Evolutionary conservation across 768 basidiomycete genomes (phyloP).

Genomic region (Suillus decipiens): DNA sequence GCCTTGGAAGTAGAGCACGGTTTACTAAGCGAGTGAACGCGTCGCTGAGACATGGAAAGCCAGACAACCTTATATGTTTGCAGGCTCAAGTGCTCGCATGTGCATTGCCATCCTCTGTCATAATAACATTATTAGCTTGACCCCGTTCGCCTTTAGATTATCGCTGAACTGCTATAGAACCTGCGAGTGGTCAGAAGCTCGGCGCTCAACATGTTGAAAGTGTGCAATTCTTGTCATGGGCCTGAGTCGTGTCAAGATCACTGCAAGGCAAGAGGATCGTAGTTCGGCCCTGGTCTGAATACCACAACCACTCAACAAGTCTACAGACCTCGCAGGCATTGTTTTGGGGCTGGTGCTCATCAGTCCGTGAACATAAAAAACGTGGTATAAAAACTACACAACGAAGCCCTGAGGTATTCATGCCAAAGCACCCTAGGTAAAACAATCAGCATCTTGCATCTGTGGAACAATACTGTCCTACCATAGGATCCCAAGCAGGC

Average conservation of each 20-base stretch:
- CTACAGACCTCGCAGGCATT: neutral
- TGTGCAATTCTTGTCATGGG: neutral
- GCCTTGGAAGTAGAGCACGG: no score
- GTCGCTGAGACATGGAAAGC: no score
- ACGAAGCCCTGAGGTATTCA: conserved; percentile 35
- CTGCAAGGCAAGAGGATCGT: neutral
- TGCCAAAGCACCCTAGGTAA: conserved; percentile 15
- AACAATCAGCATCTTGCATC: neutral
- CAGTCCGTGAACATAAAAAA: neutral
- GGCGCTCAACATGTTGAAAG: no score
- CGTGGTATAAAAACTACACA: conserved; percentile 43
- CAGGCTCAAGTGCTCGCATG: no score
- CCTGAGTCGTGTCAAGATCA: no score
- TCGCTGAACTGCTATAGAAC: no score
- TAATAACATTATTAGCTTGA: no score
- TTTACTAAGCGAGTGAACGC: no score
- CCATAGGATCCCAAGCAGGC: conserved; percentile 78
- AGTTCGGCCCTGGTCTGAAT: neutral
- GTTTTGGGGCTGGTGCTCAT: neutral
- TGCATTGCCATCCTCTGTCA: no score
- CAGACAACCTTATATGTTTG: no score
- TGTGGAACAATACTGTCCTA: conserved; percentile 13
- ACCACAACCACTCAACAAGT: neutral
- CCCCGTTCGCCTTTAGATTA: no score
- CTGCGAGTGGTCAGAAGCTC: neutral